Conservation (phyloP, 345 rosid genomes). For the Murraya paniculata region DNA sequence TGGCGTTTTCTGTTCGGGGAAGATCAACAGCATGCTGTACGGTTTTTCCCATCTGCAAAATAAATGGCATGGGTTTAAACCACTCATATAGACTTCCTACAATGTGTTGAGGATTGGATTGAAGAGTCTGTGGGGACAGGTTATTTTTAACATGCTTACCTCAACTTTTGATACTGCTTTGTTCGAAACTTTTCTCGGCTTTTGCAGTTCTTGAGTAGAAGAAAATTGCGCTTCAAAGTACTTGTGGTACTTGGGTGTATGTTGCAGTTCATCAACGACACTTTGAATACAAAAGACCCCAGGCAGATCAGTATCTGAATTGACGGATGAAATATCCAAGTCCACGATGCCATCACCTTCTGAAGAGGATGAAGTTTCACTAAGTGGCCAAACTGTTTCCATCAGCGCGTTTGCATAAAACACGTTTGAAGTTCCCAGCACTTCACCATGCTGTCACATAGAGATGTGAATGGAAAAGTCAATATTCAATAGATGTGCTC, state of each 20-base stretch:
- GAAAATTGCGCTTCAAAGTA: neutral
- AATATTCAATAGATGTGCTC: neutral
- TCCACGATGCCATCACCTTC: neutral
- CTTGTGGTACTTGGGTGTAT: neutral
- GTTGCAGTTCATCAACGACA: neutral
- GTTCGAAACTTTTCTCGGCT: neutral
- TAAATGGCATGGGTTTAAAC: neutral
- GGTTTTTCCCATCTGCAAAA: constrained; percentile 15
- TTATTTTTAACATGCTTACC: constrained; percentile 9
- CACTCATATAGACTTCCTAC: neutral
- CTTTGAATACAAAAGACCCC: neutral
- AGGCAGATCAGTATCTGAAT: constrained; percentile 1
- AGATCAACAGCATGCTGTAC: neutral
- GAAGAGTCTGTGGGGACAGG: neutral
- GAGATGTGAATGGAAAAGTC: neutral
- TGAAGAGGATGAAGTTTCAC: neutral
- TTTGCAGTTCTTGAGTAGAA: neutral
- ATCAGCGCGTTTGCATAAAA: neutral
- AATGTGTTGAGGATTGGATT: neutral
- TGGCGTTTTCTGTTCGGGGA: neutral
- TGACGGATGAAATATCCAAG: neutral
- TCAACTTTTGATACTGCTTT: neutral
- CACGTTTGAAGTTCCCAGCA: neutral
- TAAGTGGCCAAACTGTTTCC: neutral
- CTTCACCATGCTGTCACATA: neutral